phyloP scores from a whole-genome alignment of 495 filamentous ascomycete genomes.

The Penicillium arizonense region DNA sequence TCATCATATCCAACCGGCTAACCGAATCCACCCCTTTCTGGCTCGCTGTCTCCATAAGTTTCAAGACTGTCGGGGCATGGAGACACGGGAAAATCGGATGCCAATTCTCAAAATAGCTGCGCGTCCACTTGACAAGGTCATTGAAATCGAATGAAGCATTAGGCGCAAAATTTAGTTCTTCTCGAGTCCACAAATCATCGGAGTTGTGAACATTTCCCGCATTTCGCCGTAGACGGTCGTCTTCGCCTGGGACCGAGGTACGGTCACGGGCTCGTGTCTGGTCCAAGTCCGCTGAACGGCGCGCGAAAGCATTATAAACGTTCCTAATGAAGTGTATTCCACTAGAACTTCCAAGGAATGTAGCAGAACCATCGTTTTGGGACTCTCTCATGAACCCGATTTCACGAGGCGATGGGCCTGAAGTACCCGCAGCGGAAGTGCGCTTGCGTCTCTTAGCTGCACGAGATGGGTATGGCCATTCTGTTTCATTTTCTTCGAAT shows the following conservation, averaged over 20 bases:
- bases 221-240: constrained; percentile 37
- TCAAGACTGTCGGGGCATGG: constrained; percentile 42
- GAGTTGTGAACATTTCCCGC: constrained; percentile 6
- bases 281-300: constrained; percentile 33
- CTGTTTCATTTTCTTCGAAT: constrained; percentile 16
- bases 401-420: constrained; percentile 31
- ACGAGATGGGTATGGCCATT: constrained; percentile 18
- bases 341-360: constrained; percentile 49
- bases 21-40: constrained; percentile 19
- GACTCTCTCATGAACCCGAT: constrained; percentile 41
- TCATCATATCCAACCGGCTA: constrained; percentile 28
- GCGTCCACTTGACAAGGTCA: constrained; percentile 36
- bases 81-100: constrained; percentile 49
- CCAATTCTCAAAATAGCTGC: constrained; percentile 48
- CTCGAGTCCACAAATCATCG: constrained; percentile 26
- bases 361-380: constrained; percentile 32
- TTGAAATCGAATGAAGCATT: constrained; percentile 25
- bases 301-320: constrained; percentile 45
- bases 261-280: constrained; percentile 28
- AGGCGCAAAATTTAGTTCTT: constrained; percentile 23
- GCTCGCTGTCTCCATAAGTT: constrained; percentile 31
- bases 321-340: constrained; percentile 50
- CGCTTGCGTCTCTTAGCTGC: constrained; percentile 32
- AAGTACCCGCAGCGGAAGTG: constrained; percentile 17
- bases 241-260: constrained; percentile 45